A percentile compares a stretch with the other conserved stretches of the same genome.
phyloP scores from a whole-genome alignment of 441 rosid species.

The Cnidoscolus chayamansa region DNA sequence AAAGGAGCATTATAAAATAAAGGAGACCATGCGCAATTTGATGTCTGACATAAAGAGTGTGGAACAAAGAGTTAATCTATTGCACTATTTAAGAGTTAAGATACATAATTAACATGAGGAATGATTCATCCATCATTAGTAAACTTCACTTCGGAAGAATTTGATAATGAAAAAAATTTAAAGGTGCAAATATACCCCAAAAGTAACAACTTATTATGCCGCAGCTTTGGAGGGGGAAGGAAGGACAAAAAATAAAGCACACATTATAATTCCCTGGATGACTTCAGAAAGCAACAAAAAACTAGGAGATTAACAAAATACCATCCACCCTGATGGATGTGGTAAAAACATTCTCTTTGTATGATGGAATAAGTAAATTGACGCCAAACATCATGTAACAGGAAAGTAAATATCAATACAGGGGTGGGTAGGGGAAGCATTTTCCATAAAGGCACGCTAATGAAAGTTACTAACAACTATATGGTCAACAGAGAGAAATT shows the following conservation, averaged over 20 bases:
- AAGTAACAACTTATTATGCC: neutral
- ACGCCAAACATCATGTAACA: neutral
- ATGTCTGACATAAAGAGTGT: constrained; percentile 46
- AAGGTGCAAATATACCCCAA: neutral
- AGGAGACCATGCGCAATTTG: constrained; percentile 52
- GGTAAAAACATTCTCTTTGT: neutral
- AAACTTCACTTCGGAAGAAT: neutral
- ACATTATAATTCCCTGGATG: neutral
- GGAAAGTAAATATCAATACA: neutral
- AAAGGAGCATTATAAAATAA: constrained; percentile 40
- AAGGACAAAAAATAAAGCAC: neutral
- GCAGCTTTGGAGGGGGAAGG: neutral
- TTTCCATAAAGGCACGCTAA: neutral
- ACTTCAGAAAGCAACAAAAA: neutral
- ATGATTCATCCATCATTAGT: neutral
- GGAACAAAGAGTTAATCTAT: constrained; percentile 14
- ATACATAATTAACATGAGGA: neutral
- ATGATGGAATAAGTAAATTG: constrained; percentile 1
- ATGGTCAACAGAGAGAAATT: neutral
- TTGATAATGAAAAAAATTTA: neutral
- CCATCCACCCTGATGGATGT: neutral
- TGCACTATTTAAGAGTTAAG: neutral
- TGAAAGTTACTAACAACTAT: neutral
- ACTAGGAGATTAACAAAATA: too few relatives aligned
- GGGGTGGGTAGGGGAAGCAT: too few relatives aligned